Conservation (phyloP, 2,329 filamentous ascomycete genomes). For the Cylindrodendrum hubeiense region DNA sequence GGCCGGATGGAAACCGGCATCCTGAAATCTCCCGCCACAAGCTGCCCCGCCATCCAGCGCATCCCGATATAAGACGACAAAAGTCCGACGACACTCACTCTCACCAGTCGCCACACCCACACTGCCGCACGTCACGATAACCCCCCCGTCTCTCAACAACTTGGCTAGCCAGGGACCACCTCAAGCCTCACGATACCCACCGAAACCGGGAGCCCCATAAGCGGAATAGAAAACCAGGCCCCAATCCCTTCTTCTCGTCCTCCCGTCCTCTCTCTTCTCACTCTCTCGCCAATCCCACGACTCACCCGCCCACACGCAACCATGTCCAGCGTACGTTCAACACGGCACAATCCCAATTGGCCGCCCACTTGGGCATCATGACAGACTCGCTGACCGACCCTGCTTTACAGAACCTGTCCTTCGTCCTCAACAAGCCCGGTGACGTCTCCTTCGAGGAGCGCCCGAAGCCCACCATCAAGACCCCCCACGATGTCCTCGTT, state of each 20-base stretch:
- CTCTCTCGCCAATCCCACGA: slow-evolving; percentile 5
- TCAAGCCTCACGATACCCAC: slow-evolving; percentile 26
- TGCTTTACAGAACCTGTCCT: slow-evolving; percentile 79
- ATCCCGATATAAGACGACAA: slow-evolving; percentile 6
- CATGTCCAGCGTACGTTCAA: slow-evolving; percentile 42
- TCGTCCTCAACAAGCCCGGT: slow-evolving; percentile 82
- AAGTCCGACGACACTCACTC: slow-evolving; percentile 8
- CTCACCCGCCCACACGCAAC: slow-evolving; percentile 18
- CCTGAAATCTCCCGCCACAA: slow-evolving; percentile 5
- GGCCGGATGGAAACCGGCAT: slow-evolving; percentile 24
- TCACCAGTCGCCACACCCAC: slow-evolving; percentile 23
- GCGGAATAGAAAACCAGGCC: slow-evolving; percentile 20
- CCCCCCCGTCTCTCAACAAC: slow-evolving; percentile 26
- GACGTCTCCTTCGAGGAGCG: slow-evolving; percentile 82
- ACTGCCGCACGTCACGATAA: slow-evolving; percentile 23
- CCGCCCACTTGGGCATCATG: neutral
- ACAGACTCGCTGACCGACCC: slow-evolving; percentile 16
- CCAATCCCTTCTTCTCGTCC: slow-evolving; percentile 4
- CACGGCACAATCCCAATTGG: neutral
- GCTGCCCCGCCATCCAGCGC: slow-evolving; percentile 1
- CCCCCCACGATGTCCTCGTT: slow-evolving; percentile 82
- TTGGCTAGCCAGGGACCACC: slow-evolving; percentile 25
- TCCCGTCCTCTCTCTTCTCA: slow-evolving; percentile 1
- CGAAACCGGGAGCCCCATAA: slow-evolving; percentile 13
- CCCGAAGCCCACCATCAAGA: slow-evolving; percentile 75